Evolutionary conservation across 371 early-diverging fungal species (phyloP).

Genomic region (Mucor racemosus): DNA sequence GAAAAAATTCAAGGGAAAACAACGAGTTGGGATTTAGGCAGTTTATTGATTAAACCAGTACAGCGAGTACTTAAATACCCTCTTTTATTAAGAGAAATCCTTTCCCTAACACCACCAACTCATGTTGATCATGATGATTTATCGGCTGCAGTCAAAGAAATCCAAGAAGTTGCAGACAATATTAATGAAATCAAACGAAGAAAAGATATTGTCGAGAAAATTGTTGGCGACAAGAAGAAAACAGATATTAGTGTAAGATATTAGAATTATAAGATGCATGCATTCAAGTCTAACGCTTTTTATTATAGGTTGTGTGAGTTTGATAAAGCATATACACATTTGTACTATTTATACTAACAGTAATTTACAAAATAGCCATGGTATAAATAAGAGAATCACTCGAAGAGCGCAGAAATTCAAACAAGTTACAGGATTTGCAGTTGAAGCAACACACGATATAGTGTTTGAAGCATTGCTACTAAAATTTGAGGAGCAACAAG

Average conservation of each 20-base stretch:
- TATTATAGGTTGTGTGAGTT: constrained; percentile 32
- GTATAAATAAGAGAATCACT: constrained; percentile 70
- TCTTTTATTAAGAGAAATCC: constrained; percentile 57
- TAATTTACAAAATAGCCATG: constrained; percentile 47
- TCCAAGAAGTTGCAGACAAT: constrained; percentile 76
- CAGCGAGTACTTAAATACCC: constrained; percentile 90
- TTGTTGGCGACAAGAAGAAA: constrained; percentile 75
- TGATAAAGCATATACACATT: background rate
- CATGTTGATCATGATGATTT: constrained; percentile 68
- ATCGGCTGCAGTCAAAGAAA: constrained; percentile 53
- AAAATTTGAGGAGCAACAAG: constrained; percentile 66
- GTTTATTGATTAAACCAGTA: constrained; percentile 89
- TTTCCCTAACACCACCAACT: constrained; percentile 58
- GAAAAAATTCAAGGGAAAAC: constrained; percentile 66
- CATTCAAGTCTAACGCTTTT: background rate
- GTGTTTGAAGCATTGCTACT: constrained; percentile 63
- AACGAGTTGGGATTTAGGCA: constrained; percentile 81
- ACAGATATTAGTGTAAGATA: constrained; percentile 63
- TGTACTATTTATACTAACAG: background rate
- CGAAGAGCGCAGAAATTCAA: constrained; percentile 55
- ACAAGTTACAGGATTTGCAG: constrained; percentile 45
- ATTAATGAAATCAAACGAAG: constrained; percentile 87
- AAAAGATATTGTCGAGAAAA: constrained; percentile 86
- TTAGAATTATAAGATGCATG: too few relatives aligned
- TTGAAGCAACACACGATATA: constrained; percentile 60